Evolutionary conservation across 805 yeast genomes (phyloP).

Genomic region (Yarrowia sp.): DNA sequence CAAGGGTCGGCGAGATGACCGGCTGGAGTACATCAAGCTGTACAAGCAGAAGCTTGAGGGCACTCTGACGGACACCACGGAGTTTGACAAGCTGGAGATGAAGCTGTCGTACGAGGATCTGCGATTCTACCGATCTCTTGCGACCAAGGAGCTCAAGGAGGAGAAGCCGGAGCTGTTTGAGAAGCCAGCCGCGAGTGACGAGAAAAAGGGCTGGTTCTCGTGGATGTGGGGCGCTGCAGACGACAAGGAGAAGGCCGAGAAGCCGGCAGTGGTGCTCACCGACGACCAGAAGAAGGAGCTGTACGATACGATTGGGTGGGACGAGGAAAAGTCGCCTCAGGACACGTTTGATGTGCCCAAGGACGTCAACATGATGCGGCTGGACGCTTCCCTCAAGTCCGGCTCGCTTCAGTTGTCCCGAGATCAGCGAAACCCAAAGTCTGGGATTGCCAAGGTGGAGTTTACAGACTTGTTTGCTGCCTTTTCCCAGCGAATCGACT

Average conservation of each 20-base stretch:
- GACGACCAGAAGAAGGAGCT: constrained; percentile 90
- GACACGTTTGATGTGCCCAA: constrained; percentile 64
- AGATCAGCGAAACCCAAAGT: constrained; percentile 47
- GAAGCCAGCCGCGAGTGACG: constrained; percentile 21
- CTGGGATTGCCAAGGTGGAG: constrained; percentile 73
- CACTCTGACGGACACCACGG: constrained; percentile 43
- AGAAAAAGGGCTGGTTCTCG: constrained; percentile 44
- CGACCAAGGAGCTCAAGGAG: constrained; percentile 69
- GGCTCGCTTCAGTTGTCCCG: constrained; percentile 73
- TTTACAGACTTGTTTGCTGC: constrained; percentile 83
- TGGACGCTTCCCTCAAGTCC: constrained; percentile 69
- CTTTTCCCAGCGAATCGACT: constrained; percentile 77
- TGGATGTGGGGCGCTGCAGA: constrained; percentile 47
- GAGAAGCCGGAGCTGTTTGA: constrained; percentile 51
- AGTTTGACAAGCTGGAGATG: constrained; percentile 62
- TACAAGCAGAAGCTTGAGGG: constrained; percentile 69
- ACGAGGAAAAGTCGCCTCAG: constrained; percentile 62
- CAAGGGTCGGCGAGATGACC: constrained; percentile 70
- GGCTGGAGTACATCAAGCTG: constrained; percentile 67
- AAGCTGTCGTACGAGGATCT: constrained; percentile 77
- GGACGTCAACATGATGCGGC: constrained; percentile 70
- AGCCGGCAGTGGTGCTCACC: constrained; percentile 62
- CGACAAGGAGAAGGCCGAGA: constrained; percentile 41
- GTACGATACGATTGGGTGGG: constrained; percentile 91
- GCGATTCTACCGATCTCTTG: constrained; percentile 81